A percentile compares a stretch with the other conserved stretches of the same genome.
Evolutionary conservation across 2,329 filamentous ascomycete genomes (phyloP).

Genomic region (Stachybotrys echinatus): DNA sequence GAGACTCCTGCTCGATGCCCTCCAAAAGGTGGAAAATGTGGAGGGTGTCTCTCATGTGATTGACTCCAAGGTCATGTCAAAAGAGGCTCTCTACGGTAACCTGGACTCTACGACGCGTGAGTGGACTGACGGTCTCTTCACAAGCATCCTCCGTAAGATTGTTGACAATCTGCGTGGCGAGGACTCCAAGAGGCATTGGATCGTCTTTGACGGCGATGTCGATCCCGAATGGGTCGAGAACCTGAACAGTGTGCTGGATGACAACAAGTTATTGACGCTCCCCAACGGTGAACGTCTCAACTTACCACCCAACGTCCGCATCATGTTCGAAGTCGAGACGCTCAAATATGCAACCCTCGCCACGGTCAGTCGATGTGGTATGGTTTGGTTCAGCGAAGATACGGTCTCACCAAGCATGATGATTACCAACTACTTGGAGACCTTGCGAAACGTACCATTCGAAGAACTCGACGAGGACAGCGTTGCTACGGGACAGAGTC

Average conservation of each 20-base stretch:
- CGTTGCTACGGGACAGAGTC: constrained; percentile 67
- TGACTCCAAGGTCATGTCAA: constrained; percentile 99
- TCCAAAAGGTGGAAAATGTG: constrained; percentile 84
- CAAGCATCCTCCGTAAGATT: constrained; percentile 94
- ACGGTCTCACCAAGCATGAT: constrained; percentile 92
- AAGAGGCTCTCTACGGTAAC: constrained; percentile 93
- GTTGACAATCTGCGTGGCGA: constrained; percentile 98
- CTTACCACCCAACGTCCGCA: constrained; percentile 87
- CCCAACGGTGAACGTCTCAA: constrained; percentile 98
- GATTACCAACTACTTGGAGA: constrained; percentile 84
- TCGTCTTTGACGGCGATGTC: constrained; percentile 98
- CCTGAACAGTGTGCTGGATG: constrained; percentile 97
- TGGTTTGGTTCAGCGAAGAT: constrained; percentile 99
- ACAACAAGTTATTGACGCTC: constrained; percentile 95
- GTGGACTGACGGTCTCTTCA: constrained; percentile 98
- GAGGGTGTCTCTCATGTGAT: constrained; percentile 97
- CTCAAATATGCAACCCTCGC: constrained; percentile 95
- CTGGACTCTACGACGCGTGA: constrained; percentile 95
- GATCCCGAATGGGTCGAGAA: constrained; percentile 99
- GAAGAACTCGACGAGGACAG: constrained; percentile 95
- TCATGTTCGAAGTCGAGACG: constrained; percentile 99
- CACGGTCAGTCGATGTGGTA: constrained; percentile 98
- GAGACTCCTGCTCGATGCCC: constrained; percentile 84
- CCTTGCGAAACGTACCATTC: constrained; percentile 76
- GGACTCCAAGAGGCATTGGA: constrained; percentile 96